Conservation (phyloP, 768 basidiomycete species). For the Rhizopogon vesiculosus region DNA sequence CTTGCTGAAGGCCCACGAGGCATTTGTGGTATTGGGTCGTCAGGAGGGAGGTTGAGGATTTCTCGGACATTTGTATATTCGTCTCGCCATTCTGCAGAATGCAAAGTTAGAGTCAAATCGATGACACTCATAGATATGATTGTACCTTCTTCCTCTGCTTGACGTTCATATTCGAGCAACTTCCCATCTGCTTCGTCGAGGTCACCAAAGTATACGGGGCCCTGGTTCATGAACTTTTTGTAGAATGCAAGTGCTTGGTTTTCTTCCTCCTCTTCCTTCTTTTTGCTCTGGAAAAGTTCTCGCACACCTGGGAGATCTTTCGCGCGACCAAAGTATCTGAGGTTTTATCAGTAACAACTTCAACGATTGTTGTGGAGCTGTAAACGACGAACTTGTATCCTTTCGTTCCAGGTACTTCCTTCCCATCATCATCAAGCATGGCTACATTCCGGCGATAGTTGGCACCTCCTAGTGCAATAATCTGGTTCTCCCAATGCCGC, state of each 20-base stretch:
- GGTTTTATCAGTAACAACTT: background rate
- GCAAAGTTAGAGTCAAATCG: background rate
- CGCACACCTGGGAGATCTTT: constrained; percentile 94
- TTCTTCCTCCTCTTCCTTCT: constrained; percentile 88
- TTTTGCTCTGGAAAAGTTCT: constrained; percentile 87
- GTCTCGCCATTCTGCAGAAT: constrained; percentile 58
- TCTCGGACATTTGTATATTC: constrained; percentile 52
- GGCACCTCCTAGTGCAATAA: constrained; percentile 92
- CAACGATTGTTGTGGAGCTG: background rate
- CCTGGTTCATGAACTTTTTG: constrained; percentile 86
- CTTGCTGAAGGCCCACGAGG: constrained; percentile 27
- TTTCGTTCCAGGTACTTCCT: constrained; percentile 93
- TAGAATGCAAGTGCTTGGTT: constrained; percentile 70
- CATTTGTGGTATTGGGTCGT: constrained; percentile 48
- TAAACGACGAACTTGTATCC: constrained; percentile 81
- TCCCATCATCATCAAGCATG: constrained; percentile 92
- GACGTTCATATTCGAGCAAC: constrained; percentile 68
- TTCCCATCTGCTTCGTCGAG: constrained; percentile 68
- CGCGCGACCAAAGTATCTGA: constrained; percentile 93
- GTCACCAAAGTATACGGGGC: constrained; percentile 89
- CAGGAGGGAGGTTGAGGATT: constrained; percentile 44
- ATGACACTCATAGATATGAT: background rate
- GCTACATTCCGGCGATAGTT: constrained; percentile 93
- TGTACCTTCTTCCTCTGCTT: constrained; percentile 71
- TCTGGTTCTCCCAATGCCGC: constrained; percentile 97